These are phyloP conservation scores for Irpex lacteus DNA, from an alignment of 1,284 basidiomycete genomes.

Conservation along the genomic window DNA sequence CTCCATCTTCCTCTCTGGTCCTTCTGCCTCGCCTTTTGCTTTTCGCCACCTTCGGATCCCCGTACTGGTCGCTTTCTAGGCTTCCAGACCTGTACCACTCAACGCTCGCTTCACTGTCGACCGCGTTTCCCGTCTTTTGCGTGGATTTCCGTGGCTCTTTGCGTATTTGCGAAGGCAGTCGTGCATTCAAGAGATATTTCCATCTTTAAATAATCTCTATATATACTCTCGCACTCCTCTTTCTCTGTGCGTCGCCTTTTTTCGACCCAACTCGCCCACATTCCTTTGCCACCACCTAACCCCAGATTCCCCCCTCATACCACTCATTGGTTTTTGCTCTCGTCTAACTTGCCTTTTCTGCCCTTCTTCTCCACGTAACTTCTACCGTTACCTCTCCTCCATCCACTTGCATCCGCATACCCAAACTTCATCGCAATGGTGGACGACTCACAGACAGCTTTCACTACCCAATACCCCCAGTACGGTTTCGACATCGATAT, in stretches of 20 bases:
- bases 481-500: constrained; percentile 80
- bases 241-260: constrained; percentile 54
- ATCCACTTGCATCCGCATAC: constrained; percentile 28
- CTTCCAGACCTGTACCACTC: background rate
- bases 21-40: constrained; percentile 3
- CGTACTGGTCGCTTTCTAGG: background rate
- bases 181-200: constrained; percentile 37
- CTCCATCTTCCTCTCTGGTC: constrained; percentile 5
- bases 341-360: constrained; percentile 30
- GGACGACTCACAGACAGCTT: constrained; percentile 73
- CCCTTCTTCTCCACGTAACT: constrained; percentile 19
- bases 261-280: constrained; percentile 36
- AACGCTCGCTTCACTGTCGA: constrained; percentile 3
- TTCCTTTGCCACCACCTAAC: constrained; percentile 31
- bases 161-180: constrained; percentile 30
- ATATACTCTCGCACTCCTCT: constrained; percentile 20
- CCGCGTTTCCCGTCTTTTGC: constrained; percentile 1
- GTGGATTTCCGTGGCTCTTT: constrained; percentile 20
- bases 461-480: constrained; percentile 58
- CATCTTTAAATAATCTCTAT: constrained; percentile 43
- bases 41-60: background rate
- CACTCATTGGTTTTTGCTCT: constrained; percentile 35
- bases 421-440: constrained; percentile 36
- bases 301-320: constrained; percentile 17
- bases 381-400: constrained; percentile 38